Base-by-base conservation (phyloP, 2,329 filamentous ascomycete species). In the Periconia macrospinosa region DNA sequence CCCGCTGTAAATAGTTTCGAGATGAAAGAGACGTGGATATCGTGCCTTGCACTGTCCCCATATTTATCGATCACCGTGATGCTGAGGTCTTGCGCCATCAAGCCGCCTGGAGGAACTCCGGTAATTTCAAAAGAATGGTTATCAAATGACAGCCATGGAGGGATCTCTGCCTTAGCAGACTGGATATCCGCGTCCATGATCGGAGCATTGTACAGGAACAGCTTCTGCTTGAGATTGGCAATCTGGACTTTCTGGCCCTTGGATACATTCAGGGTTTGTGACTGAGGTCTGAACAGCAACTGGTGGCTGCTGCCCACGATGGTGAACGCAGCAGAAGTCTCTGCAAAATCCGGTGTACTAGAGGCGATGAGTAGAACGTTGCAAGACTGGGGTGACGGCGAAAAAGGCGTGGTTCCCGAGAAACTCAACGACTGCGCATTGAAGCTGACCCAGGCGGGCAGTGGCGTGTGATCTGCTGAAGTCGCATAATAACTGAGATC, bases 361-460 rank as follows among this genome's bases (percentile, higher is more conserved):
- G 89, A 93, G 1, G 90, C 91, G 47, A 94, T 84, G 7, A 96
- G 77, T 55, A 85, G 80, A 53, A 96, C 82, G 18, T 81, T 81
- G 64, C 92, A 94, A 0, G 78, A 82, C 66, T 95, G 88, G 3
- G 91, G 87, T 8, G 86, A 53, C 30, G 87, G 83, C 53, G 83
- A 81, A 45, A 85, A 76, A 1, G 91, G 91, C 1, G 88, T 88
- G 33, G 75, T 83, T 20, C 92, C 92, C 1, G 82, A 83, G 63
- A 96, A 95, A 0, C 80, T 81, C 40, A 96, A 75, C 0, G 74
- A 79, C 1, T 69, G 69, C 1, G 82, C 68, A 61, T 94, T 83
- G 65, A 96, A 96, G n/a, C 77, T 76, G 43, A 96, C 78, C 92
- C 92, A 96, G 0, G 91, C 87, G 18, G 92, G 92, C 35, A 96